A percentile compares a stretch with the other conserved stretches of the same genome.
Evolutionary conservation across 345 rosid genomes (phyloP).

Genomic region (Atalantia buxifolia): DNA sequence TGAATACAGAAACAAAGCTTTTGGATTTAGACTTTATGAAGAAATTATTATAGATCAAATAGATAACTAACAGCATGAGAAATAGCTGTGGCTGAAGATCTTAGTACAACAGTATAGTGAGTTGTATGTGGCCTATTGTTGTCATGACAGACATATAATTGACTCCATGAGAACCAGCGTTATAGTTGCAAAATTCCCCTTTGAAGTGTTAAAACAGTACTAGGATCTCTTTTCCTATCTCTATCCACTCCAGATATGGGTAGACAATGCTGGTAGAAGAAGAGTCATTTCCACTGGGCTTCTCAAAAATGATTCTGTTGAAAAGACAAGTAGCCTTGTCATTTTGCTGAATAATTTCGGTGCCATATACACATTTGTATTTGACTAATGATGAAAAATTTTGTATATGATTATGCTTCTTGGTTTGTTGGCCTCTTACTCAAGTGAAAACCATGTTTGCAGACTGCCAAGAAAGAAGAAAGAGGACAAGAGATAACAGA

Average conservation of each 20-base stretch:
- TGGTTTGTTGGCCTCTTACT: not conserved
- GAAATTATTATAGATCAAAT: not conserved
- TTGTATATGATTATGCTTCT: not conserved
- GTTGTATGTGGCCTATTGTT: not conserved
- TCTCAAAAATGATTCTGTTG: not conserved
- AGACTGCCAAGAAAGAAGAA: conserved; percentile 17
- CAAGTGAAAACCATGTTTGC: conserved; percentile 7
- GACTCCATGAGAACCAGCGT: not conserved
- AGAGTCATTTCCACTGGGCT: not conserved
- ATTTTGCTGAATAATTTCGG: not conserved
- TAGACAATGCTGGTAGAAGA: not conserved
- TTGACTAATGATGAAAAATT: not conserved
- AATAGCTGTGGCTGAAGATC: not conserved
- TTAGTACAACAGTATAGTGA: not conserved
- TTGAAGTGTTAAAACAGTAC: not conserved
- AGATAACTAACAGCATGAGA: not conserved
- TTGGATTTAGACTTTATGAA: not conserved
- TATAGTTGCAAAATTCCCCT: not conserved
- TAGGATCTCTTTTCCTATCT: not conserved
- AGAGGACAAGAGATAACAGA: conserved; percentile 12
- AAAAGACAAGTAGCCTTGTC: not conserved
- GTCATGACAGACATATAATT: not conserved
- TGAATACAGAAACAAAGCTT: not conserved
- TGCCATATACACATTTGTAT: not conserved
- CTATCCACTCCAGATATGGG: not conserved